Evolutionary conservation across 768 basidiomycete genomes (phyloP).

Genomic region (Polyporus arcularius): DNA sequence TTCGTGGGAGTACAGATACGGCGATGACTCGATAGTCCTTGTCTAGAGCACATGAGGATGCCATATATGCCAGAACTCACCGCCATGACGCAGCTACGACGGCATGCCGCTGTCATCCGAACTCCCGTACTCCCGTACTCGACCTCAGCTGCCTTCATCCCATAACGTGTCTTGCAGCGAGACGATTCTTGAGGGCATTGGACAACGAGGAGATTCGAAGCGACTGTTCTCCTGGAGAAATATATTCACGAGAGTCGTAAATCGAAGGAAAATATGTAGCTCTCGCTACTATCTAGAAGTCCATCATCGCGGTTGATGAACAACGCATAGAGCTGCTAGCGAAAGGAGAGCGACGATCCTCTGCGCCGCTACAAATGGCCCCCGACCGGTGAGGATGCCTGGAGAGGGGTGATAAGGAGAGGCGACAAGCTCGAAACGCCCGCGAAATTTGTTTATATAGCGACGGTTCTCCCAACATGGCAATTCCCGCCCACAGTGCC

Average conservation of each 20-base stretch:
- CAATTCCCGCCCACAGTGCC: background rate
- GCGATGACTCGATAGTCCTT: background rate
- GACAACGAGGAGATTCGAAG: too few species aligned
- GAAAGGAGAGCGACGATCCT: slow-evolving; percentile 34
- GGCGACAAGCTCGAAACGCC: slow-evolving; percentile 19
- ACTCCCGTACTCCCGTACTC: background rate
- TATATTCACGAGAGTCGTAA: background rate
- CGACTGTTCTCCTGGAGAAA: too few species aligned
- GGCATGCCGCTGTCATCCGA: background rate
- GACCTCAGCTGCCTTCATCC: too few species aligned
- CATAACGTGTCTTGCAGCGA: too few species aligned
- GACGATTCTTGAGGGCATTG: too few species aligned
- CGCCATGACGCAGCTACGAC: background rate
- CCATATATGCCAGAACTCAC: background rate
- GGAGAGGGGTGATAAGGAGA: slow-evolving; percentile 37
- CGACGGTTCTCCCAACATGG: background rate
- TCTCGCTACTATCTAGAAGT: slow-evolving; percentile 42
- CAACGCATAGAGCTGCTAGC: slow-evolving; percentile 39
- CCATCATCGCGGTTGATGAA: slow-evolving; percentile 34
- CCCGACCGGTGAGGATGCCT: slow-evolving; percentile 23
- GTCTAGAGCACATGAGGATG: background rate
- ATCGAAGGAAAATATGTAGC: slow-evolving; percentile 26
- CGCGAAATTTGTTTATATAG: slow-evolving; percentile 12
- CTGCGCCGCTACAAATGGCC: slow-evolving; percentile 33
- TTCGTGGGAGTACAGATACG: background rate